A percentile compares a stretch with the other conserved stretches of the same genome.
These are phyloP conservation scores for Platismatia glauca DNA, from an alignment of 495 filamentous ascomycete species.

Conservation along the genomic window DNA sequence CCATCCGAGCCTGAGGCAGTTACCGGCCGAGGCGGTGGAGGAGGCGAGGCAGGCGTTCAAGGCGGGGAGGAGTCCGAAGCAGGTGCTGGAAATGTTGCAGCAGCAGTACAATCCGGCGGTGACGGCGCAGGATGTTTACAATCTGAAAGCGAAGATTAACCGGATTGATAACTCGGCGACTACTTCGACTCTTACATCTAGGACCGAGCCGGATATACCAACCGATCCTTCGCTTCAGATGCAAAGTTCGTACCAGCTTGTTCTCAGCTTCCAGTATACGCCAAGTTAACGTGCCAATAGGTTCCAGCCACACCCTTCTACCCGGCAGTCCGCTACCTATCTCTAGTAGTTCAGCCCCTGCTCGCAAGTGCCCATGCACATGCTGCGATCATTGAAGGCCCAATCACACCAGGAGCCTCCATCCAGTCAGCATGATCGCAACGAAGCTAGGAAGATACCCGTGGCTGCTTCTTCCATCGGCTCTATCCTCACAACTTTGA, in stretches of 20 bases:
- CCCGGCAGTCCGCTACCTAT: background rate
- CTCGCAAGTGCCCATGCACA: conserved; percentile 12
- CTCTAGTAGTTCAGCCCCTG: background rate
- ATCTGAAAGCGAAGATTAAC: conserved; percentile 25
- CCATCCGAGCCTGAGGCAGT: conserved; percentile 21
- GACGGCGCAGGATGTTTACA: conserved; percentile 25
- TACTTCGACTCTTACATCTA: conserved; percentile 11
- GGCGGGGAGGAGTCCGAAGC: conserved; percentile 20
- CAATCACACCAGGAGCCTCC: background rate
- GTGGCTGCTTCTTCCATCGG: background rate
- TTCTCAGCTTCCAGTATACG: background rate
- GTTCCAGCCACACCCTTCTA: background rate
- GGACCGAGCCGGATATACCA: conserved; percentile 14
- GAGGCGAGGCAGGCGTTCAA: conserved; percentile 18
- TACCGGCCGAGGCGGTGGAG: conserved; percentile 18
- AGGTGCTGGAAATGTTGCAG: conserved; percentile 22
- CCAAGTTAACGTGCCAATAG: background rate
- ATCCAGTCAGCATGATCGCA: background rate
- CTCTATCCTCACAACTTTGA: background rate
- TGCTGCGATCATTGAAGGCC: conserved; percentile 14
- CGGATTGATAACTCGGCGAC: conserved; percentile 16
- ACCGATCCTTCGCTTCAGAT: conserved; percentile 14
- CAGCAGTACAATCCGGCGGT: conserved; percentile 17
- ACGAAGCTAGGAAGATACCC: background rate
- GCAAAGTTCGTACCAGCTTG: conserved; percentile 1